Percentiles rank a stretch among this genome's conserved stretches.
phyloP scores from a whole-genome alignment of 805 yeast genomes.

The Komagataella kurtzmanii region DNA sequence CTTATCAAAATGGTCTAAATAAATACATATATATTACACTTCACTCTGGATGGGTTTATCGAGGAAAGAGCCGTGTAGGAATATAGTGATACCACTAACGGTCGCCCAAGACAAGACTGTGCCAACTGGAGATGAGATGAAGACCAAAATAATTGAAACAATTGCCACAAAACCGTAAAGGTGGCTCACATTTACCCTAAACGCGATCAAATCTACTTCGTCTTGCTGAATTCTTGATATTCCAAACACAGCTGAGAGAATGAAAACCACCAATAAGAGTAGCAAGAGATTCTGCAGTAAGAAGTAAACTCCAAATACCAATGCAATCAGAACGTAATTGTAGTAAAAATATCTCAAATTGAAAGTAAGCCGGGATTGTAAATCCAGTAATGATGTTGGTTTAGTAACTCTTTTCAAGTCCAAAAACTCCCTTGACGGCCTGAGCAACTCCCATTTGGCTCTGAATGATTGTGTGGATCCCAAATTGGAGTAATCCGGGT shows the following conservation, averaged over 20 bases:
- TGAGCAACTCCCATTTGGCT: conserved; percentile 50
- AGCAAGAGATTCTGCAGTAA: conserved; percentile 72
- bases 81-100: conserved; percentile 63
- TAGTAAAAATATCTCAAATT: conserved; percentile 78
- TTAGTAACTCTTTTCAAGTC: conserved; percentile 74
- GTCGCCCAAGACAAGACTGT: conserved; percentile 89
- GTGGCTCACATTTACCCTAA: conserved; percentile 61
- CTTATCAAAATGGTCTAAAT: neutral
- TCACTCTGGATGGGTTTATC: conserved; percentile 87
- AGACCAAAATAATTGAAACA: conserved; percentile 25
- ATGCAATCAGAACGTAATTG: conserved; percentile 65
- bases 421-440: conserved; percentile 83
- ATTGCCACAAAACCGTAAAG: conserved; percentile 74
- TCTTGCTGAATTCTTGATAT: conserved; percentile 25
- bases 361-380: conserved; percentile 72
- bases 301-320: conserved; percentile 62
- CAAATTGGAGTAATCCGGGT: neutral
- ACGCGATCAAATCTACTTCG: conserved; percentile 23
- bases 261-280: conserved; percentile 54
- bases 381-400: conserved; percentile 72
- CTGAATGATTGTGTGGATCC: conserved; percentile 26
- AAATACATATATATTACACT: neutral
- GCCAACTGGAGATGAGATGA: conserved; percentile 80
- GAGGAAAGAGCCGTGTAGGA: conserved; percentile 80
- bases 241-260: conserved; percentile 24